Percentiles rank a stretch among this genome's conserved stretches.
Evolutionary conservation across 257 asterid genomes (phyloP).

Genomic region (Rhazya stricta): DNA sequence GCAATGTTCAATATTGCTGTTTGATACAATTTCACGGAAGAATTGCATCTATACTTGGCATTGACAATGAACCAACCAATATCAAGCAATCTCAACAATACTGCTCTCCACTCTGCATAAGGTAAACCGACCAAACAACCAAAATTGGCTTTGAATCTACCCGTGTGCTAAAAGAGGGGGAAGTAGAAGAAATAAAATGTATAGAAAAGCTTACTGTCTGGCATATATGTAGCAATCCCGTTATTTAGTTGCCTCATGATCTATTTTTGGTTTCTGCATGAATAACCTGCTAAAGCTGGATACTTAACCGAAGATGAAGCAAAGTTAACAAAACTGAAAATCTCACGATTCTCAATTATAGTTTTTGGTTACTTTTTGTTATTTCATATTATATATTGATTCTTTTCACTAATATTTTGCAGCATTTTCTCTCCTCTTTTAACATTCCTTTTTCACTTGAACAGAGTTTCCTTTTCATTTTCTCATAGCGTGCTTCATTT

Average conservation of each 20-base stretch:
- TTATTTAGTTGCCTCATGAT: not conserved
- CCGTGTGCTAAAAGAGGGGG: not conserved
- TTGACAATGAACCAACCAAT: not conserved
- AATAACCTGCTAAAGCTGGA: not conserved
- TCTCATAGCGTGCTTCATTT: constrained; percentile 1
- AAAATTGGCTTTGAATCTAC: not conserved
- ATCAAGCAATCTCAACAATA: not conserved
- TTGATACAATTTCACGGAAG: not conserved
- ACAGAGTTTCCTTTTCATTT: not conserved
- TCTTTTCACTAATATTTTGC: not conserved
- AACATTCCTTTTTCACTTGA: not conserved
- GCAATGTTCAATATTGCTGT: not conserved
- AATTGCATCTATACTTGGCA: not conserved
- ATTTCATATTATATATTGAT: not conserved
- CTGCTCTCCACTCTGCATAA: not conserved
- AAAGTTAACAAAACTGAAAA: not conserved
- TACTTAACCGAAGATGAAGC: not conserved
- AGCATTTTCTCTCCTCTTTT: not conserved
- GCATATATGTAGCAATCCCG: not conserved
- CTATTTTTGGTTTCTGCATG: not conserved
- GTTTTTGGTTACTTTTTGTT: not conserved
- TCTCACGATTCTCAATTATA: not conserved
- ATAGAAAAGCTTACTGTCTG: not conserved
- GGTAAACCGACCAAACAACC: not conserved
- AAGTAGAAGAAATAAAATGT: not conserved